Evolutionary conservation across 2,329 filamentous ascomycete species (phyloP).

Genomic region (Aureobasidium melanogenum): DNA sequence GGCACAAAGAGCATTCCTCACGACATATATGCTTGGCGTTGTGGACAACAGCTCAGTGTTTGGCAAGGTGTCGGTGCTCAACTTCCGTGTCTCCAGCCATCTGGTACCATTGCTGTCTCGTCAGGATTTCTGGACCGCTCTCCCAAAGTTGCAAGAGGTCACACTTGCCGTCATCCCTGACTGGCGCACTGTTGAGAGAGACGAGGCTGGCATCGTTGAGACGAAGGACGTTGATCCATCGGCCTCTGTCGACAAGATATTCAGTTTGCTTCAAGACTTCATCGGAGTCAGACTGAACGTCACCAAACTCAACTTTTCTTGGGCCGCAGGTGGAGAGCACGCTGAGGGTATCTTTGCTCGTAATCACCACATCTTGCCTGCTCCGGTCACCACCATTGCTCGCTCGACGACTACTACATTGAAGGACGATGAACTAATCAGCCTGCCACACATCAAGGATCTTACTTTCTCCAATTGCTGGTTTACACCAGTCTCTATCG

Average conservation of each 20-base stretch:
- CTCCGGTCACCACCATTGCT: conserved; percentile 38
- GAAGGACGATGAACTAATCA: conserved; percentile 29
- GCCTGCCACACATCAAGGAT: conserved; percentile 48
- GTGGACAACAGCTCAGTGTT: conserved; percentile 52
- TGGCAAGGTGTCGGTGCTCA: conserved; percentile 47
- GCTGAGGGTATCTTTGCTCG: conserved; percentile 53
- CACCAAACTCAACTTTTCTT: conserved; percentile 55
- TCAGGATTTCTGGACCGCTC: conserved; percentile 52
- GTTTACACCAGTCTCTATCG: conserved; percentile 51
- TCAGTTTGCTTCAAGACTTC: conserved; percentile 39
- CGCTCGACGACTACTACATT: conserved; percentile 15
- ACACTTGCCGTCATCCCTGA: conserved; percentile 56
- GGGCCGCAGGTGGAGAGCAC: conserved; percentile 59
- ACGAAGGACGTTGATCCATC: conserved; percentile 44
- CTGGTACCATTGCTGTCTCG: conserved; percentile 49
- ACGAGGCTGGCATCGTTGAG: conserved; percentile 43
- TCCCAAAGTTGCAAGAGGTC: conserved; percentile 47
- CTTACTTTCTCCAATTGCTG: conserved; percentile 62
- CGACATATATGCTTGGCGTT: conserved; percentile 57
- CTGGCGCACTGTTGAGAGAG: conserved; percentile 52
- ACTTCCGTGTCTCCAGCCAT: conserved; percentile 55
- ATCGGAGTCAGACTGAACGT: conserved; percentile 43
- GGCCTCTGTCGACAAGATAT: conserved; percentile 43
- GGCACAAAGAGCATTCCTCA: conserved; percentile 59
- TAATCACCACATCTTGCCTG: conserved; percentile 54